phyloP scores from a whole-genome alignment of 1,139 yeast genomes.

The Candida neerlandica region DNA sequence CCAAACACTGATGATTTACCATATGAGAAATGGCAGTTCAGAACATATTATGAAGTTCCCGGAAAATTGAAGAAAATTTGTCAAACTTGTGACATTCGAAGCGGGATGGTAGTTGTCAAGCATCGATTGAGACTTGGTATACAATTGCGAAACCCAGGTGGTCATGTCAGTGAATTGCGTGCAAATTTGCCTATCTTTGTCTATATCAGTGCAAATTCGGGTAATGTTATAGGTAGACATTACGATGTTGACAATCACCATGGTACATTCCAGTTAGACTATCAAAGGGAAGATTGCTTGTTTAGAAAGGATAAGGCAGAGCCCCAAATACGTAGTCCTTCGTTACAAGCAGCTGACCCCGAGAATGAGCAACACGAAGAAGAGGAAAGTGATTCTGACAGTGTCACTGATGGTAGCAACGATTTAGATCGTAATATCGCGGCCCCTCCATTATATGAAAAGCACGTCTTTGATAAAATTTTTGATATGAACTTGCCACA shows the following conservation, averaged over 20 bases:
- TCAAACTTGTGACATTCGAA: slow-evolving; percentile 57
- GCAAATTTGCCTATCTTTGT: slow-evolving; percentile 67
- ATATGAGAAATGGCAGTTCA: slow-evolving; percentile 54
- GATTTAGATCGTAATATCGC: slow-evolving; percentile 33
- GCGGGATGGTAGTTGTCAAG: slow-evolving; percentile 54
- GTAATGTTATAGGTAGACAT: slow-evolving; percentile 53
- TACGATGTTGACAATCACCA: slow-evolving; percentile 54
- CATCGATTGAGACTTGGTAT: slow-evolving; percentile 63
- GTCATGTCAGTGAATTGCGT: slow-evolving; percentile 67
- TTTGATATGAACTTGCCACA: slow-evolving; percentile 40
- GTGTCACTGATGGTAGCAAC: slow-evolving; percentile 9
- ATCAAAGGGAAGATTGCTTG: slow-evolving; percentile 37
- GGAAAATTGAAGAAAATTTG: slow-evolving; percentile 52
- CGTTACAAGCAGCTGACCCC: slow-evolving; percentile 15
- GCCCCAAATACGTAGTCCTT: slow-evolving; percentile 17
- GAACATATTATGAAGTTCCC: slow-evolving; percentile 54
- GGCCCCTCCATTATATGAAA: slow-evolving; percentile 48
- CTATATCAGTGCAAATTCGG: slow-evolving; percentile 56
- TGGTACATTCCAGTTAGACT: slow-evolving; percentile 46
- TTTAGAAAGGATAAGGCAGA: slow-evolving; percentile 28
- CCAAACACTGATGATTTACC: slow-evolving; percentile 31
- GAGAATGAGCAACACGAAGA: slow-evolving; percentile 18
- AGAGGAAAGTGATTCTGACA: slow-evolving; percentile 18
- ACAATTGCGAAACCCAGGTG: slow-evolving; percentile 58
- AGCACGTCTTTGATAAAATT: slow-evolving; percentile 38